Evolutionary conservation across 2,329 filamentous ascomycete species (phyloP).

Genomic region (Teratosphaeriaceae sp.): DNA sequence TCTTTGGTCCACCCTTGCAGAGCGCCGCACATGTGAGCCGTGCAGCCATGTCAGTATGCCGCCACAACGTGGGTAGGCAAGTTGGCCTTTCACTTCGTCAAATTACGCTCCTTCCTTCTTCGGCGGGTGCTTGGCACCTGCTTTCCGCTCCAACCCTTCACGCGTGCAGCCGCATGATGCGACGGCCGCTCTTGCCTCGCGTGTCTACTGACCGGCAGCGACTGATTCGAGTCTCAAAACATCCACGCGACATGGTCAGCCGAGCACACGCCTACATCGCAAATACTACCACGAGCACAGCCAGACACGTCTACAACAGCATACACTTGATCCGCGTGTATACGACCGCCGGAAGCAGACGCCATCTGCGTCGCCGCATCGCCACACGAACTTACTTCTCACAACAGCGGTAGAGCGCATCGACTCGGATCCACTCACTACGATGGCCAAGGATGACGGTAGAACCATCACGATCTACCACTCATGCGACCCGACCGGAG

Average conservation of each 20-base stretch:
- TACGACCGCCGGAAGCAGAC: background rate
- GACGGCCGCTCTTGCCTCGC: too few species aligned
- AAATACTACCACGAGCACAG: background rate
- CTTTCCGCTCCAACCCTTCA: too few species aligned
- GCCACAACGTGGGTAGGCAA: too few species aligned
- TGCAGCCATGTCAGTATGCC: too few species aligned
- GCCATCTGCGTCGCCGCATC: background rate
- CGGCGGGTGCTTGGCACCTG: too few species aligned
- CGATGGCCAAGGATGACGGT: background rate
- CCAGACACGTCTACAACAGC: background rate
- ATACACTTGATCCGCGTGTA: background rate
- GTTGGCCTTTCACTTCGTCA: too few species aligned
- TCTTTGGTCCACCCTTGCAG: too few species aligned
- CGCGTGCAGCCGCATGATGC: too few species aligned
- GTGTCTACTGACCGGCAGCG: too few species aligned
- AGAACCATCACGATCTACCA: slow-evolving; percentile 4
- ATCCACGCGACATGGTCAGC: background rate
- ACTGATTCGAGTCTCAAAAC: too few species aligned
- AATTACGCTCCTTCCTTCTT: too few species aligned
- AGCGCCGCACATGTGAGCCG: too few species aligned
- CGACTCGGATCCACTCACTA: background rate
- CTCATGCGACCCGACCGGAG: background rate
- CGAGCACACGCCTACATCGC: background rate
- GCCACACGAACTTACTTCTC: background rate
- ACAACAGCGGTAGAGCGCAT: background rate